These are phyloP conservation scores for Pseudozyma thailandica DNA, from an alignment of 1,284 basidiomycete species.

Conservation along the genomic window DNA sequence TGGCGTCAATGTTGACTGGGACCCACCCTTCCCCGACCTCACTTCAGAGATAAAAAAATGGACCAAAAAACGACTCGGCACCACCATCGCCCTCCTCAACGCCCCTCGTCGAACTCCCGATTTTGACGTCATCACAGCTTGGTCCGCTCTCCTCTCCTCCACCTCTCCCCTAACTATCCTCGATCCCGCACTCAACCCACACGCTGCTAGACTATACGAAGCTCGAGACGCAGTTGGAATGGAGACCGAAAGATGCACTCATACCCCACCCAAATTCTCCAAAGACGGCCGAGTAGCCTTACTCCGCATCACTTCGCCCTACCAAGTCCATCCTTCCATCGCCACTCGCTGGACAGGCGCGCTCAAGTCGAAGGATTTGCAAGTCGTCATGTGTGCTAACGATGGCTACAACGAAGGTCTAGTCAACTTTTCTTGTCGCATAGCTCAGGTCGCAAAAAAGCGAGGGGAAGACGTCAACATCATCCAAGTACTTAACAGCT, in stretches of 20 bases:
- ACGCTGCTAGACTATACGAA: constrained; percentile 39
- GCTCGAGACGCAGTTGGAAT: constrained; percentile 39
- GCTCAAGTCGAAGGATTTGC: constrained; percentile 46
- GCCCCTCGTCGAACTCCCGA: constrained; percentile 49
- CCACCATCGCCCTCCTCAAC: constrained; percentile 52
- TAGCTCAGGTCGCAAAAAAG: constrained; percentile 32
- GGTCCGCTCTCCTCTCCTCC: constrained; percentile 37
- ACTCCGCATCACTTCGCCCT: constrained; percentile 45
- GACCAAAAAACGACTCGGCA: constrained; percentile 51
- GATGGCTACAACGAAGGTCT: constrained; percentile 37
- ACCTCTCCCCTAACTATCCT: constrained; percentile 37
- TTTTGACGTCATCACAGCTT: constrained; percentile 48
- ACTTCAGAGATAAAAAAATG: constrained; percentile 46
- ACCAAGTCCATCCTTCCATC: constrained; percentile 56
- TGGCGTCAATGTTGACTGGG: constrained; percentile 48
- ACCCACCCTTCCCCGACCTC: constrained; percentile 55
- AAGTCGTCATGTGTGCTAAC: constrained; percentile 60
- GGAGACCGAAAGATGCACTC: constrained; percentile 55
- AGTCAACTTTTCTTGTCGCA: constrained; percentile 47
- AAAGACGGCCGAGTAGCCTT: constrained; percentile 56
- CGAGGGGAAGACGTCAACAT: constrained; percentile 52
- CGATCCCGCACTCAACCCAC: constrained; percentile 28
- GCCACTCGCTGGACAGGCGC: constrained; percentile 58
- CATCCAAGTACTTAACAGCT: constrained; percentile 48
- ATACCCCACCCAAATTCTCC: constrained; percentile 56